Evolutionary conservation across 768 basidiomycete species (phyloP).

Genomic region (Cystobasidium tubakii): DNA sequence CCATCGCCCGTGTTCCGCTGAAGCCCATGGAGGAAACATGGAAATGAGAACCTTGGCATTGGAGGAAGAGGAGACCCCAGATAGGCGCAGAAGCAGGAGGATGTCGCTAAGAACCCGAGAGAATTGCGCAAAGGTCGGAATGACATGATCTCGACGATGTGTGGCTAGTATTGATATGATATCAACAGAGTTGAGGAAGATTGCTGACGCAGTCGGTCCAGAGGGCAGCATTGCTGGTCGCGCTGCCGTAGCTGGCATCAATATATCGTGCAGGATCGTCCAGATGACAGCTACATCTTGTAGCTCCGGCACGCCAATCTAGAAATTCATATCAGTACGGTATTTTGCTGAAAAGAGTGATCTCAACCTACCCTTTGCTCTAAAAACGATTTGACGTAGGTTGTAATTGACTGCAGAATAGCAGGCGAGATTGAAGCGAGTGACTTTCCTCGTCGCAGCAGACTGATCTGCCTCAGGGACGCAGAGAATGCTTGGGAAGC

Average conservation of each 20-base stretch:
- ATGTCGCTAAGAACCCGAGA: not conserved
- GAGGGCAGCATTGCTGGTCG: not conserved
- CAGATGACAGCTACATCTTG: slow-evolving; percentile 1
- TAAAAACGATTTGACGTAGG: not conserved
- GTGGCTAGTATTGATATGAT: not conserved
- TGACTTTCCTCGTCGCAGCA: not conserved
- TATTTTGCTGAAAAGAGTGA: too few species aligned
- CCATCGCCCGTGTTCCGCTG: not conserved
- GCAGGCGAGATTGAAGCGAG: not conserved
- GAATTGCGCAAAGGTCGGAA: slow-evolving; percentile 24
- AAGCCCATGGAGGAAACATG: slow-evolving; percentile 13
- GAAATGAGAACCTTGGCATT: not conserved
- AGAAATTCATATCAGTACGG: slow-evolving; percentile 2
- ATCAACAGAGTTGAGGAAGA: slow-evolving; percentile 8
- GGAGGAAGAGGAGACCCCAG: not conserved
- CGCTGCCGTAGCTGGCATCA: not conserved
- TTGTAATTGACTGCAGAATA: not conserved
- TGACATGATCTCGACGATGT: slow-evolving; percentile 22
- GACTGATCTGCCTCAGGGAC: not conserved
- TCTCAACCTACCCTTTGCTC: not conserved
- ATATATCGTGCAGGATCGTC: not conserved
- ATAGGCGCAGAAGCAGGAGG: slow-evolving; percentile 2
- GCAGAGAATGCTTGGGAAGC: not conserved
- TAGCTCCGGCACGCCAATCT: slow-evolving; percentile 25
- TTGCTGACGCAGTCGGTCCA: not conserved